Conservation (phyloP, 2,329 filamentous ascomycete species). For the Incumbomyces delicatus region DNA sequence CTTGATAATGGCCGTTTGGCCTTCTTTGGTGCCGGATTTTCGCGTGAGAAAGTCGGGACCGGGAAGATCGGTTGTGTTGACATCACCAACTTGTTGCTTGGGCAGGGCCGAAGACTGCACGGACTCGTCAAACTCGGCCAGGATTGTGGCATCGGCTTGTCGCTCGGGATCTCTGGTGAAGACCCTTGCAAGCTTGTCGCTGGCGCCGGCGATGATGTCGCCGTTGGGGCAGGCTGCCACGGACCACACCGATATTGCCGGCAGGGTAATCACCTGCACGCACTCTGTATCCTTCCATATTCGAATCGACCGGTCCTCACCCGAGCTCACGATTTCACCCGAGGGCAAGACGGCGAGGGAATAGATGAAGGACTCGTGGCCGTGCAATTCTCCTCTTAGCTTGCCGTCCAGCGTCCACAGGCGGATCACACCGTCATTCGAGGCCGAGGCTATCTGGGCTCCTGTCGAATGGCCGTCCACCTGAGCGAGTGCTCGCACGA, state of each 20-base stretch:
- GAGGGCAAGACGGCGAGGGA: constrained; percentile 66
- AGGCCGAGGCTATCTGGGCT: constrained; percentile 87
- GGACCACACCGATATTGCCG: constrained; percentile 91
- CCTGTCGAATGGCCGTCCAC: constrained; percentile 67
- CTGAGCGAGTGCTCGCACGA: constrained; percentile 78
- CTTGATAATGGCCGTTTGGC: constrained; percentile 85
- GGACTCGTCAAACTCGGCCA: constrained; percentile 69
- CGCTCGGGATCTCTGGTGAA: constrained; percentile 67
- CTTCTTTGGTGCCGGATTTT: constrained; percentile 86
- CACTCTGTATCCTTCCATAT: constrained; percentile 79
- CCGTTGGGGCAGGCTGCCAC: constrained; percentile 76
- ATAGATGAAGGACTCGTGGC: constrained; percentile 94
- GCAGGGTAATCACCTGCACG: constrained; percentile 91
- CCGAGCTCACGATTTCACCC: constrained; percentile 80
- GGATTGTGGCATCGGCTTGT: constrained; percentile 56
- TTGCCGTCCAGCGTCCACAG: constrained; percentile 76
- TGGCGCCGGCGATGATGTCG: constrained; percentile 88
- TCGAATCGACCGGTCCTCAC: constrained; percentile 86
- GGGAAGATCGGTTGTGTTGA: constrained; percentile 88
- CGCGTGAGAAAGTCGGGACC: constrained; percentile 75
- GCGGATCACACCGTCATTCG: constrained; percentile 82
- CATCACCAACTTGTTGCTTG: constrained; percentile 67
- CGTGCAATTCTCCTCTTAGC: constrained; percentile 65
- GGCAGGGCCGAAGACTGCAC: constrained; percentile 79
- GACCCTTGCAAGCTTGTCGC: constrained; percentile 73